Percentiles rank a stretch among this genome's conserved stretches.
phyloP scores from a whole-genome alignment of 164 flowering plant species.

The Stephania cephalantha region DNA sequence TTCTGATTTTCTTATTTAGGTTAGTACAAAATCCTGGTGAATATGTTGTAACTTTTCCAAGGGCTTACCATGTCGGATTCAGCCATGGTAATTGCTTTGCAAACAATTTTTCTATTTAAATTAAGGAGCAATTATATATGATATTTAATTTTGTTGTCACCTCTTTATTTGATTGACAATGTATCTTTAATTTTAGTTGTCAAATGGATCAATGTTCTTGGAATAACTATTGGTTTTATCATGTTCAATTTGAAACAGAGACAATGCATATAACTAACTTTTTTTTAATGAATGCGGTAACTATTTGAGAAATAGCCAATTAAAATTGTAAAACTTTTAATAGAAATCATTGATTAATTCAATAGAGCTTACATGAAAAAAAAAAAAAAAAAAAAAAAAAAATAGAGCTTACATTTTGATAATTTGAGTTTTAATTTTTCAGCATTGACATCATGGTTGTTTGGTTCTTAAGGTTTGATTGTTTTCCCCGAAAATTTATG shows the following conservation, averaged over 20 bases:
- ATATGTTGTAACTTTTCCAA: conserved; percentile 98
- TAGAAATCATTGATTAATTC: background rate
- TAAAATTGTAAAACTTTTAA: too few relatives aligned
- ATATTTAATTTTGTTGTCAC: background rate
- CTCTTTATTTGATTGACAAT: background rate
- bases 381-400: too few relatives aligned
- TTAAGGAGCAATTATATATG: background rate
- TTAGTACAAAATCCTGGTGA: conserved; percentile 96
- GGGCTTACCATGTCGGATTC: conserved; percentile 99
- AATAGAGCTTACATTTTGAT: background rate
- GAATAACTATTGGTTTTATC: background rate
- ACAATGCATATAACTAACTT: too few relatives aligned
- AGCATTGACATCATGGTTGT: background rate
- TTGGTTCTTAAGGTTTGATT: background rate
- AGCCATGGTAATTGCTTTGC: conserved; percentile 79
- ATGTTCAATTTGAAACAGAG: background rate
- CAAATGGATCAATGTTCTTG: background rate
- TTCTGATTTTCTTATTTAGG: conserved; percentile 38
- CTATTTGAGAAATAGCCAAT: background rate
- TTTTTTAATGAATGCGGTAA: background rate
- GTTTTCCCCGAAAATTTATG: background rate
- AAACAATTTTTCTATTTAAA: background rate
- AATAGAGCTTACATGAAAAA: background rate
- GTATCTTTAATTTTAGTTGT: background rate
- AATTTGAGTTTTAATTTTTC: background rate